Conservation (phyloP, 805 yeast genomes). For the Candida peoriensis region DNA sequence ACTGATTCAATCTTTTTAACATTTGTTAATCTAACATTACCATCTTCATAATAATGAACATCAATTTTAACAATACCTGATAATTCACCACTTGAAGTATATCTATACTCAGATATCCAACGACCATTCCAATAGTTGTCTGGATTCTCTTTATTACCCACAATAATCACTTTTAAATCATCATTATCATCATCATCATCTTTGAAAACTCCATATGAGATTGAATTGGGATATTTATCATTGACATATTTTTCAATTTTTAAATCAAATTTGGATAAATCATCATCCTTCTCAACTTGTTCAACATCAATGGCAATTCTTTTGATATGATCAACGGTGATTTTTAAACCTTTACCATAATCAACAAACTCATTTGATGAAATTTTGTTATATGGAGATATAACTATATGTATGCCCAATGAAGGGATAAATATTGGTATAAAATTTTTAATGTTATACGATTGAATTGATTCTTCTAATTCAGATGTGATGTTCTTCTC, state of each 20-base stretch:
- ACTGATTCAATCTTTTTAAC: constrained; percentile 26
- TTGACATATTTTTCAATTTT: constrained; percentile 42
- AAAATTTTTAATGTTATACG: constrained; percentile 36
- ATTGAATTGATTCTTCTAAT: constrained; percentile 31
- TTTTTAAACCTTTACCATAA: constrained; percentile 38
- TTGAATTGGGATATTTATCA: constrained; percentile 63
- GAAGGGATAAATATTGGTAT: constrained; percentile 27
- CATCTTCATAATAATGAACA: constrained; percentile 93
- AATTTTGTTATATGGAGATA: constrained; percentile 46
- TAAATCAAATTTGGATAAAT: constrained; percentile 13
- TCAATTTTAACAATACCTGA: constrained; percentile 59
- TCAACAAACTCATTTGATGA: constrained; percentile 49
- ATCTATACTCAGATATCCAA: constrained; percentile 69
- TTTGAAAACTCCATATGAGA: constrained; percentile 39
- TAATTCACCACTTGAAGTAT: constrained; percentile 29
- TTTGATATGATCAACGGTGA: constrained; percentile 54
- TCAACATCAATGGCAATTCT: constrained; percentile 51
- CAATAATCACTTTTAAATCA: constrained; percentile 40
- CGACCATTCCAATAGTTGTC: constrained; percentile 84
- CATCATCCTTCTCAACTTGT: constrained; percentile 23
- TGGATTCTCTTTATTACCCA: constrained; percentile 69
- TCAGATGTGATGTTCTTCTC: constrained; percentile 33
- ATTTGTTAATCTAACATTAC: constrained; percentile 77
- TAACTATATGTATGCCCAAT: constrained; percentile 31
- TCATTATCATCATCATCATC: constrained; percentile 21